Percentiles rank a stretch among this genome's conserved stretches.
phyloP scores from a whole-genome alignment of 208 protist genomes.

The Naegleria fowleri region DNA sequence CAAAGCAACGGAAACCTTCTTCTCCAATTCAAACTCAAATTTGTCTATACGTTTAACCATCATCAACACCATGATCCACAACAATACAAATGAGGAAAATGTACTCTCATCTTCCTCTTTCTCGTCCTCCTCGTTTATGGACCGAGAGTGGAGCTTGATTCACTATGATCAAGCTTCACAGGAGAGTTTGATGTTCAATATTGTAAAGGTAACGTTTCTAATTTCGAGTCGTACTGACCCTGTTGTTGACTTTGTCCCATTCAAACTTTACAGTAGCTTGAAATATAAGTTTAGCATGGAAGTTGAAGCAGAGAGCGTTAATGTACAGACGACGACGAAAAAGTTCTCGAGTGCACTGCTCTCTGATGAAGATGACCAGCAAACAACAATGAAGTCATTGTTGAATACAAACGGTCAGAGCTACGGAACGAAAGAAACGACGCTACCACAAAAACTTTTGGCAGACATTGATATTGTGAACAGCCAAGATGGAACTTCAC shows the following conservation, averaged over 20 bases:
- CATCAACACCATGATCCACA: background rate
- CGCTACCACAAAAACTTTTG: background rate
- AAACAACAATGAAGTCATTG: too few species aligned
- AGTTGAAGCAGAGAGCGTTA: background rate
- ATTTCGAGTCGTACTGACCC: background rate
- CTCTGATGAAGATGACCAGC: too few species aligned
- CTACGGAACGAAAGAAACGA: too few species aligned
- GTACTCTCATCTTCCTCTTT: background rate
- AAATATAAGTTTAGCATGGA: background rate
- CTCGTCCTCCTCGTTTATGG: background rate
- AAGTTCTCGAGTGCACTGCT: too few species aligned
- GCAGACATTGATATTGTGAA: background rate
- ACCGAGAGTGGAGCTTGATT: background rate
- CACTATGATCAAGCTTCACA: background rate
- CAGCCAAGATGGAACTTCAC: background rate
- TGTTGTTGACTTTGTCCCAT: background rate
- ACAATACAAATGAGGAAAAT: background rate
- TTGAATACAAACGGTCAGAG: too few species aligned
- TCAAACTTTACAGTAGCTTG: background rate
- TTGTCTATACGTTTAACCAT: too few species aligned
- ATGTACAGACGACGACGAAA: too few species aligned
- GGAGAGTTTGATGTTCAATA: background rate
- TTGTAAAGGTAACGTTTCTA: background rate
- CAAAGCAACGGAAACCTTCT: too few species aligned
- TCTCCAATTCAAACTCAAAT: too few species aligned